Base-by-base conservation (phyloP, 2,329 filamentous ascomycete genomes). In the Claviceps pazoutovae region DNA sequence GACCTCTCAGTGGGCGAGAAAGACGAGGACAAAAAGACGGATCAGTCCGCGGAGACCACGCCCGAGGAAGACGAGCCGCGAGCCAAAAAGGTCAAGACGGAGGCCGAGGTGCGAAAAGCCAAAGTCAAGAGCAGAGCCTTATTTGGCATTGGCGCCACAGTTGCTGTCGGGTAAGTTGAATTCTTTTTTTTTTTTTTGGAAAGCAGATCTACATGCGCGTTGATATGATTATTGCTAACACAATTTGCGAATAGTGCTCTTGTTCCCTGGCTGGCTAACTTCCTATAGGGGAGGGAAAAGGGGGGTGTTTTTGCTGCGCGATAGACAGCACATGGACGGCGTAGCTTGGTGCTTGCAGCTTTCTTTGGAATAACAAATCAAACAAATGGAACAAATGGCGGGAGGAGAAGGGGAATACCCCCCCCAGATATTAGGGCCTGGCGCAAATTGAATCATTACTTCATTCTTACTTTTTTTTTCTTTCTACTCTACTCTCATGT, bases 91-190 rank as follows among this genome's bases (percentile, higher is more conserved):
- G 80, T 79, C 42, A 88, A 83, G 74, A 85, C 88, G 1, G 86
- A 93, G 64, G 79, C 86, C 45, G 84, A 93, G 68, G 67, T 94
- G 58, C 84, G 84, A 67, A 90, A 88, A 71, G 85, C 94, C 70
- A 86, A 83, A 62, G 88, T 96, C 58, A 84, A 88, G 70, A 88
- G 83, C 68, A 81, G 89, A 63, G 88, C 93, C 46, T 73, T 95
- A 55, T 77, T 95, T 56, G 91, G 93, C 53, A 79, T 97, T 50
- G 87, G 84, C 56, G 88, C 88, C 53, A 93, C 88, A 46, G 76
- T 96, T 65, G 88, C 87, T 53, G 78, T 96, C 67, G 90, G 90
- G 93, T 97, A 79, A 73, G 89, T 84, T 11, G 7, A 23, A 45
- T 16, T 14, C 4, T 43, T 23, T 42, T 44, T n/a, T 23, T n/a